These are phyloP conservation scores for Arabidopsis arenosa DNA, from an alignment of 345 rosid species.

Conservation along the genomic window DNA sequence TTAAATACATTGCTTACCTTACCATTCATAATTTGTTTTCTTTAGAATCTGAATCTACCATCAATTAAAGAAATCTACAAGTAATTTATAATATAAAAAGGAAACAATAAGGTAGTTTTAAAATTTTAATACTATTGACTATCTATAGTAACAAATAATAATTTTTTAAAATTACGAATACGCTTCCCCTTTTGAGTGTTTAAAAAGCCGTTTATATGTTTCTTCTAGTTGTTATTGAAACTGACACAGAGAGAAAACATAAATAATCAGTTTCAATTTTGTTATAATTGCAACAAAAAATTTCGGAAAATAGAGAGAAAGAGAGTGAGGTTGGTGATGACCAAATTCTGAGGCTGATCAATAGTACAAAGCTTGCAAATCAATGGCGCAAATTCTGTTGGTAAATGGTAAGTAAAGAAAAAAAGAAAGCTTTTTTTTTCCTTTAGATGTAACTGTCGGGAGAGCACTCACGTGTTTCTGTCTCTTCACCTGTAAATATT, in stretches of 20 bases:
- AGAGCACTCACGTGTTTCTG: constrained; percentile 44
- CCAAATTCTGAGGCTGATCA: constrained; percentile 19
- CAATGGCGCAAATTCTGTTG: constrained; percentile 37
- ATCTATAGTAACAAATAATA: background rate
- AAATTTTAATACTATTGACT: background rate
- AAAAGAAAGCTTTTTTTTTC: background rate
- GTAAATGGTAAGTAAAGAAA: constrained; percentile 31
- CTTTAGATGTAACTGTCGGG: constrained; percentile 32
- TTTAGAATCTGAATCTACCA: constrained; percentile 10
- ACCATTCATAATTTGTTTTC: background rate
- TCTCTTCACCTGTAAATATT: constrained; percentile 48
- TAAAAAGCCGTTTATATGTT: background rate
- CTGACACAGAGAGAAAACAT: background rate
- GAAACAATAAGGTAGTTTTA: background rate
- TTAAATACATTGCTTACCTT: background rate
- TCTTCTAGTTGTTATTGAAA: constrained; percentile 19
- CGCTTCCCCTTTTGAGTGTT: background rate
- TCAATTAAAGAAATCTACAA: background rate
- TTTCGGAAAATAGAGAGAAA: background rate
- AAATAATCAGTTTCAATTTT: background rate
- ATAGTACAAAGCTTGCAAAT: constrained; percentile 11
- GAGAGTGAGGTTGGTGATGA: constrained; percentile 13
- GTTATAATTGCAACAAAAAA: constrained; percentile 1
- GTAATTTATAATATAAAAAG: background rate
- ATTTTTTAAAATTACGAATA: background rate